Conservation (phyloP, 2,329 filamentous ascomycete species). For the Fusarium sororula region DNA sequence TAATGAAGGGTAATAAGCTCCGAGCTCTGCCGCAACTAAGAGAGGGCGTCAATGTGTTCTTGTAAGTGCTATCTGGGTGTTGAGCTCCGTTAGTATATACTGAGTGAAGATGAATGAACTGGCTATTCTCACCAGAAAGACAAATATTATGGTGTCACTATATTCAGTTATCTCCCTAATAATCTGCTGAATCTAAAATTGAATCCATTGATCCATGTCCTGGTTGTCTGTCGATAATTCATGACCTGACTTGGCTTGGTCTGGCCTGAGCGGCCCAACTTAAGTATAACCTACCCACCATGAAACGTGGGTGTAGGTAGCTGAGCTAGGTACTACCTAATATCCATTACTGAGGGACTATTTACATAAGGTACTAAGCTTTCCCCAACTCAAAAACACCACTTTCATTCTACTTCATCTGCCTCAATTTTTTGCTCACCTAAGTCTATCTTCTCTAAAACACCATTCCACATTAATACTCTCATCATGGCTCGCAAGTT, state of each 20-base stretch:
- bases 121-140: background rate
- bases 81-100: background rate
- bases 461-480: conserved; percentile 33
- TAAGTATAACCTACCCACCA: conserved; percentile 13
- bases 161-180: background rate
- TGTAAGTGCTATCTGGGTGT: conserved; percentile 1
- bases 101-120: background rate
- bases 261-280: conserved; percentile 33
- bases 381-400: conserved; percentile 15
- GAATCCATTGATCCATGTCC: conserved; percentile 16
- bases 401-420: conserved; percentile 9
- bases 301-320: background rate
- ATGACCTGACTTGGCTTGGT: conserved; percentile 33
- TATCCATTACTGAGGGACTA: conserved; percentile 3
- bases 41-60: background rate
- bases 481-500: conserved; percentile 91
- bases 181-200: background rate
- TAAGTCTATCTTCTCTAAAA: background rate
- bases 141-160: background rate
- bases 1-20: background rate
- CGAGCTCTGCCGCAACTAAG: conserved; percentile 8
- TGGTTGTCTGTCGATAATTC: conserved; percentile 27
- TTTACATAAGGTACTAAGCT: conserved; percentile 12
- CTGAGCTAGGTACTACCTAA: conserved; percentile 5
- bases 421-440: conserved; percentile 4